phyloP scores from a whole-genome alignment of 257 asterid species.

The Solanum pennellii region DNA sequence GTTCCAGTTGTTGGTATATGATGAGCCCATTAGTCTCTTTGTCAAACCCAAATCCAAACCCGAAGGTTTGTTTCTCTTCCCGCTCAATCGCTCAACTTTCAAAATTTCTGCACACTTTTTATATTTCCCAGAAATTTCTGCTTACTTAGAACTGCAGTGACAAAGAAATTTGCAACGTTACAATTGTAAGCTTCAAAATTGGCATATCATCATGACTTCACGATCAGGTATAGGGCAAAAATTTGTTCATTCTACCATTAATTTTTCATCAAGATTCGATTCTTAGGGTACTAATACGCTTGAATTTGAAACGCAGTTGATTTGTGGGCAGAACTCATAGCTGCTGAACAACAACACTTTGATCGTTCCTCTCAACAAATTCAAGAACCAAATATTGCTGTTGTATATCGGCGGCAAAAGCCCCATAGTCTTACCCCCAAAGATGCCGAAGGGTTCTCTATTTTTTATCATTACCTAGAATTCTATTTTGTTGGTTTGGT shows the following conservation, averaged over 20 bases:
- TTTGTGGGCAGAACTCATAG: conserved; percentile 49
- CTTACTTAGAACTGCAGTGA: background rate
- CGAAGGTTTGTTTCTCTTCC: background rate
- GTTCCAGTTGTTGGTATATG: background rate
- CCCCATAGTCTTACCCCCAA: conserved; percentile 9
- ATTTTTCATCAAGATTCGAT: background rate
- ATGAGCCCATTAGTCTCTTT: background rate
- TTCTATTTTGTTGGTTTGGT: background rate
- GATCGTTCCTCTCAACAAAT: conserved; percentile 2
- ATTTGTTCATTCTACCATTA: background rate
- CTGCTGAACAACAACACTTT: conserved; percentile 21
- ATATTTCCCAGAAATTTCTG: background rate
- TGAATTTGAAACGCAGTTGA: conserved; percentile 22
- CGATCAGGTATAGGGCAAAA: background rate
- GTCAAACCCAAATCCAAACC: background rate
- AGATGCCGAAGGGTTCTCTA: conserved; percentile 25
- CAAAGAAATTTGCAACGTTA: background rate
- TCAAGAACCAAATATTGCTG: conserved; percentile 32
- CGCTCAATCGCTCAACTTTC: background rate
- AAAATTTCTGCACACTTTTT: background rate
- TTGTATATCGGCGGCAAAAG: conserved; percentile 35
- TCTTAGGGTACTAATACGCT: background rate
- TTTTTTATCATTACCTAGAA: background rate
- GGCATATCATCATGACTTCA: background rate
- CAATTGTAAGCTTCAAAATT: background rate